Conservation (phyloP, 2,329 filamentous ascomycete species). For the Mariannaea sp. region DNA sequence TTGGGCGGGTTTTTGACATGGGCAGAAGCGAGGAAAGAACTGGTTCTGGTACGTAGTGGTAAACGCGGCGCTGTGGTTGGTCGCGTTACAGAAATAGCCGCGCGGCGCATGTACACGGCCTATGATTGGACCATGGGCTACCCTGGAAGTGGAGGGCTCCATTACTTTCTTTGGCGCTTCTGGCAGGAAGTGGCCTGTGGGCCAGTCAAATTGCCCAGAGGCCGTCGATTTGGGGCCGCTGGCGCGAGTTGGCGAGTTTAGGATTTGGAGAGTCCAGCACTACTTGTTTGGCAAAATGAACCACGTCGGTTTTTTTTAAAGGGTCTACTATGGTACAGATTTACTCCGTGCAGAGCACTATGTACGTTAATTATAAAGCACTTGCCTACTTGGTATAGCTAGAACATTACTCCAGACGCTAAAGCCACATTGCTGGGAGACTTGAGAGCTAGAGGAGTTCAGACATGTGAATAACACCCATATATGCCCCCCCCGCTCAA, state of each 20-base stretch:
- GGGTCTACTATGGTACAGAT: no score
- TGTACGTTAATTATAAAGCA: no score
- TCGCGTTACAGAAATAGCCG: conserved; percentile 35
- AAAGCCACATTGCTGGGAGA: no score
- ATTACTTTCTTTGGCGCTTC: conserved; percentile 15
- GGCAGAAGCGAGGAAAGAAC: conserved; percentile 5
- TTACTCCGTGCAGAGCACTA: no score
- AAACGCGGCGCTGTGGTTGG: conserved; percentile 25
- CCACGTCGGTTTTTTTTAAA: no score
- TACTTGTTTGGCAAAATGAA: no score
- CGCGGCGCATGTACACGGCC: conserved; percentile 21
- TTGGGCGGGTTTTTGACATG: neutral
- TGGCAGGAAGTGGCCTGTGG: neutral
- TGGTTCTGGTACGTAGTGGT: conserved; percentile 4
- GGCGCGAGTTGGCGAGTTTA: no score
- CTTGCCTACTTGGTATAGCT: no score
- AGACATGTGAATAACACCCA: neutral
- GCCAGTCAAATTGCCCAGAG: neutral
- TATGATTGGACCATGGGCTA: conserved; percentile 34
- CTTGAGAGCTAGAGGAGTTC: neutral
- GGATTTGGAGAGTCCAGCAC: neutral
- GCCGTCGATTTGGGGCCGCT: neutral
- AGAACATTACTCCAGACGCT: no score
- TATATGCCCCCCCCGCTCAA: neutral
- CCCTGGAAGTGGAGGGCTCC: neutral